Evolutionary conservation across 1,284 basidiomycete genomes (phyloP).

Genomic region (Waitea zeae): DNA sequence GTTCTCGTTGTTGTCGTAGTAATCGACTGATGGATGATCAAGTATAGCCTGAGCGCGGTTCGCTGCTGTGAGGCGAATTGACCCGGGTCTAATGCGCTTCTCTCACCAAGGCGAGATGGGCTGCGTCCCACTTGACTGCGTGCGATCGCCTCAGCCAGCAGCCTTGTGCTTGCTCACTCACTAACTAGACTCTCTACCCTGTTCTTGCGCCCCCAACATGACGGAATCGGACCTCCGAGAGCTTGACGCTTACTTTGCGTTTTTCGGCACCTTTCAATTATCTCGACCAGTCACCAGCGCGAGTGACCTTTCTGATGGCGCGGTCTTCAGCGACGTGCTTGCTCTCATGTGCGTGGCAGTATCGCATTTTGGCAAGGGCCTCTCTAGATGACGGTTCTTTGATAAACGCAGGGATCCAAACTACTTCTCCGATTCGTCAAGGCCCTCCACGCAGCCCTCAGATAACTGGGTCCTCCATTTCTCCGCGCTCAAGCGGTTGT

Average conservation of each 20-base stretch:
- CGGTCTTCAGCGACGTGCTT: slow-evolving; percentile 53
- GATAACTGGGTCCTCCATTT: slow-evolving; percentile 89
- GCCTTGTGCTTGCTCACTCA: no score
- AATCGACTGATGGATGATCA: no score
- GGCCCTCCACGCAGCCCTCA: slow-evolving; percentile 37
- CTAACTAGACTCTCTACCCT: no score
- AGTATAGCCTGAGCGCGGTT: no score
- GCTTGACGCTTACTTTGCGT: slow-evolving; percentile 59
- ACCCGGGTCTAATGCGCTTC: no score
- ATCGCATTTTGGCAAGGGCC: neutral
- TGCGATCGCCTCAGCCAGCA: no score
- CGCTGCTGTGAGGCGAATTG: no score
- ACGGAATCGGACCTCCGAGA: slow-evolving; percentile 39
- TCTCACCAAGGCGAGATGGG: no score
- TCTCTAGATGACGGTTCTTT: neutral
- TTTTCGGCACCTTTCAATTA: slow-evolving; percentile 59
- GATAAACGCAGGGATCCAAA: neutral
- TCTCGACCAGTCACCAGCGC: slow-evolving; percentile 38
- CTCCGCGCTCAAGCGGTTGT: slow-evolving; percentile 67
- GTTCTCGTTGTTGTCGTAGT: no score
- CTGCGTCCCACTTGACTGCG: no score
- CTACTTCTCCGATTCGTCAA: slow-evolving; percentile 53
- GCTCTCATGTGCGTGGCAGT: slow-evolving; percentile 40
- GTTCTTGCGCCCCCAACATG: no score
- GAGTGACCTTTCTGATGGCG: slow-evolving; percentile 60